These are phyloP conservation scores for Microthyrium microscopicum DNA, from an alignment of 2,329 filamentous ascomycete genomes.

Conservation along the genomic window DNA sequence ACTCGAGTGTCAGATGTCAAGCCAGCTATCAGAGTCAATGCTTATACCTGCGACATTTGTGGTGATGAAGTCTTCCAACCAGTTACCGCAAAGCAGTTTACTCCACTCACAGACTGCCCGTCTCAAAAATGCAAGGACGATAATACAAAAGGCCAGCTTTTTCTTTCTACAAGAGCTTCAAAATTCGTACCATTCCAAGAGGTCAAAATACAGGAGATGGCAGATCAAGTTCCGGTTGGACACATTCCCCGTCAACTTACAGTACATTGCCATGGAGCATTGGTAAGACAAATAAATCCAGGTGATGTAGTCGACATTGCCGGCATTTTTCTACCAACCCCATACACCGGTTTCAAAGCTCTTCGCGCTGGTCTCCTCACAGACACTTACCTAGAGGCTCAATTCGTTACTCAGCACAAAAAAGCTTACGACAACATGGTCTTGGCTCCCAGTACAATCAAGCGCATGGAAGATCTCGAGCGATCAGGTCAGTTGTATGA, in stretches of 20 bases:
- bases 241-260: conserved; percentile 90
- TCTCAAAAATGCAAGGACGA: conserved; percentile 82
- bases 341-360: conserved; percentile 97
- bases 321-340: conserved; percentile 90
- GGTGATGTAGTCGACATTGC: conserved; percentile 89
- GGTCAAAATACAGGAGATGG: conserved; percentile 96
- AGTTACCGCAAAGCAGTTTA: conserved; percentile 76
- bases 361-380: conserved; percentile 93
- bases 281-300: conserved; percentile 76
- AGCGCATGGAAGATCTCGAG: conserved; percentile 71
- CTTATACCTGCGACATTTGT: conserved; percentile 92
- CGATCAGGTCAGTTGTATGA: conserved; percentile 88
- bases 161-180: conserved; percentile 85
- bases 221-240: conserved; percentile 96
- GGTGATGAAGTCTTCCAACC: conserved; percentile 97
- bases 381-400: conserved; percentile 91
- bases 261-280: conserved; percentile 70
- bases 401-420: conserved; percentile 89
- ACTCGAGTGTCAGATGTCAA: conserved; percentile 96
- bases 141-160: conserved; percentile 83
- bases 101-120: conserved; percentile 70
- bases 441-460: conserved; percentile 62
- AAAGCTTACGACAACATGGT: conserved; percentile 90
- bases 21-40: conserved; percentile 91
- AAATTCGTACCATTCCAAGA: conserved; percentile 98